Conservation (phyloP, 495 filamentous ascomycete species). For the Aspergillus nidulans region DNA sequence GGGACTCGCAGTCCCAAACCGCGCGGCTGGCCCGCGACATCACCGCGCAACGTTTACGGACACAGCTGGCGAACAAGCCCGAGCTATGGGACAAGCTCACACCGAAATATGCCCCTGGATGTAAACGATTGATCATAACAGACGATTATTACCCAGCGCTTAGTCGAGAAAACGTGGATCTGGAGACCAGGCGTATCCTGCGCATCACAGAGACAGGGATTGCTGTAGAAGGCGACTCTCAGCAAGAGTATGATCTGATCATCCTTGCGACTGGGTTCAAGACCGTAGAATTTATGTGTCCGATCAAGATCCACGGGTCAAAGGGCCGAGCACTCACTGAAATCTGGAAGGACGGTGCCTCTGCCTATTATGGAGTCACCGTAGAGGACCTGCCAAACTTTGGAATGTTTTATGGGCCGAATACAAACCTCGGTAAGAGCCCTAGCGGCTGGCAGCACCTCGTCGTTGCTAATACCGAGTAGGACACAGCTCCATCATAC, state of each 20-base stretch:
- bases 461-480: neutral
- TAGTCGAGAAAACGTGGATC: slow-evolving; percentile 34
- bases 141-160: slow-evolving; percentile 54
- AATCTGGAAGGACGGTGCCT: slow-evolving; percentile 46
- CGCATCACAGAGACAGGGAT: slow-evolving; percentile 41
- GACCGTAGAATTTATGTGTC: slow-evolving; percentile 51
- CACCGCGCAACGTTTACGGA: slow-evolving; percentile 27
- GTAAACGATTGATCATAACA: slow-evolving; percentile 51
- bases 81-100: slow-evolving; percentile 47
- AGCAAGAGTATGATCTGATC: slow-evolving; percentile 48
- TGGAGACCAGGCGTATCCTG: slow-evolving; percentile 46
- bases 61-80: slow-evolving; percentile 32
- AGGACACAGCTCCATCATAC: slow-evolving; percentile 51
- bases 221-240: slow-evolving; percentile 31
- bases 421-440: slow-evolving; percentile 48
- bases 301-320: slow-evolving; percentile 46
- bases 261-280: slow-evolving; percentile 54
- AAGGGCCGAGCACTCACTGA: slow-evolving; percentile 38
- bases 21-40: slow-evolving; percentile 29
- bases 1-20: slow-evolving; percentile 28
- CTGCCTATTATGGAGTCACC: slow-evolving; percentile 43
- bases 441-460: neutral
- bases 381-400: slow-evolving; percentile 53
- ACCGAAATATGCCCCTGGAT: slow-evolving; percentile 49
- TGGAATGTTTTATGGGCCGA: slow-evolving; percentile 54